Evolutionary conservation across 257 asterid species (phyloP).

Genomic region (Parsonsia alboflavescens): DNA sequence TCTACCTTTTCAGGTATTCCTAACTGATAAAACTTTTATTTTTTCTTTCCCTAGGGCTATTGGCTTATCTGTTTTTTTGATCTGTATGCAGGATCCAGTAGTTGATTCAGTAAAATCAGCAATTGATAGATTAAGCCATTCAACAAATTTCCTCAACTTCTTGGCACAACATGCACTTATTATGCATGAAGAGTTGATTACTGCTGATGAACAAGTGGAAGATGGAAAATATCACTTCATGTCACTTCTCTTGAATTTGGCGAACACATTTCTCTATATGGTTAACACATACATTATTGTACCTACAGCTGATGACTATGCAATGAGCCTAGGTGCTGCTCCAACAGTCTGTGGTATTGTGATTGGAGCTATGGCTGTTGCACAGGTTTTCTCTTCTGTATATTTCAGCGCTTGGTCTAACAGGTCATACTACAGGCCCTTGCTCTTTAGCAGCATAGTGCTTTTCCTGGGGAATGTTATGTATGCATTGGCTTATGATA

Average conservation of each 20-base stretch:
- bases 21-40: not conserved
- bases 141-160: constrained; percentile 83
- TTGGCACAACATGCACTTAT: constrained; percentile 98
- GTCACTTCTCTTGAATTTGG: constrained; percentile 88
- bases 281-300: constrained; percentile 95
- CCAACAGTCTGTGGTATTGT: constrained; percentile 98
- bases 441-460: constrained; percentile 85
- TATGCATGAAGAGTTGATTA: constrained; percentile 89
- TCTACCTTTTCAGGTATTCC: constrained; percentile 64
- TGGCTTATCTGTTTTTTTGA: constrained; percentile 11
- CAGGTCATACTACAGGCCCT: constrained; percentile 81
- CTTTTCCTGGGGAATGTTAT: constrained; percentile 64
- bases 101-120: constrained; percentile 81
- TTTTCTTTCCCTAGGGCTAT: not conserved
- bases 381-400: constrained; percentile 94
- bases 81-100: constrained; percentile 69
- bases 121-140: constrained; percentile 72
- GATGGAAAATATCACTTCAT: constrained; percentile 83
- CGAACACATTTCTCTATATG: constrained; percentile 93
- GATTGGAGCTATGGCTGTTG: constrained; percentile 97
- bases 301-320: constrained; percentile 98
- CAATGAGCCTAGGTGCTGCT: constrained; percentile 96
- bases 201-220: constrained; percentile 57
- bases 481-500: constrained; percentile 93
- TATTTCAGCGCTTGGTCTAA: constrained; percentile 99